These are phyloP conservation scores for Aspergillus fumigatiaffinis DNA, from an alignment of 2,329 filamentous ascomycete genomes.

Conservation along the genomic window DNA sequence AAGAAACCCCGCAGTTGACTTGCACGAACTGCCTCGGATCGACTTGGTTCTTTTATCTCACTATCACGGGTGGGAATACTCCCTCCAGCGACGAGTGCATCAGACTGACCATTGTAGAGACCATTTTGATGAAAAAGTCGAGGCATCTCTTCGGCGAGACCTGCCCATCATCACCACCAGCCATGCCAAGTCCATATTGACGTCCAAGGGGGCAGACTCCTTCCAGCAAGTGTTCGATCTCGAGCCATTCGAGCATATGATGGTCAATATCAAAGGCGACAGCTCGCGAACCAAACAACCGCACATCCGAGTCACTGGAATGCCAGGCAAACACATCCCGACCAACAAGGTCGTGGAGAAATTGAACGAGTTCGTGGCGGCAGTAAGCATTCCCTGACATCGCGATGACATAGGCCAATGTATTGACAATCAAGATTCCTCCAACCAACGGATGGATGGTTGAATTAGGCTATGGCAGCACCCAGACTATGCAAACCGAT, in stretches of 20 bases:
- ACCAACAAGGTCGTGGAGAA: conserved; percentile 37
- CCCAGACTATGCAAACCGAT: conserved; percentile 8
- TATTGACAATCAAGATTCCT: conserved; percentile 43
- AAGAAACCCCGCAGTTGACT: conserved; percentile 58
- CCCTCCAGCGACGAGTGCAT: background rate
- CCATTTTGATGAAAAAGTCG: conserved; percentile 54
- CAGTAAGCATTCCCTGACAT: conserved; percentile 27
- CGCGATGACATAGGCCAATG: background rate
- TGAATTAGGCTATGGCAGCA: conserved; percentile 51
- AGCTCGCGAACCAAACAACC: conserved; percentile 26
- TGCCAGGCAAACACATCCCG: conserved; percentile 63
- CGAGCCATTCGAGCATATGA: conserved; percentile 53
- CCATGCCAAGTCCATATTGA: conserved; percentile 55
- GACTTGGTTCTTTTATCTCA: conserved; percentile 60
- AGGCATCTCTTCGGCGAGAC: conserved; percentile 47
- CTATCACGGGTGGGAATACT: conserved; percentile 54
- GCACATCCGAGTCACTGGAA: conserved; percentile 56
- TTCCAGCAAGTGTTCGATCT: conserved; percentile 55
- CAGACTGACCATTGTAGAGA: conserved; percentile 29
- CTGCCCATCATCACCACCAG: conserved; percentile 63
- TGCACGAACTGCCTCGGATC: conserved; percentile 57
- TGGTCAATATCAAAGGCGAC: conserved; percentile 40
- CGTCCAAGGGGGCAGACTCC: conserved; percentile 43
- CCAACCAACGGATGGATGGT: conserved; percentile 66
- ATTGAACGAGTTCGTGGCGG: conserved; percentile 46